Base-by-base conservation (phyloP, 2,329 filamentous ascomycete genomes). In the Pseudocercospora ulei region DNA sequence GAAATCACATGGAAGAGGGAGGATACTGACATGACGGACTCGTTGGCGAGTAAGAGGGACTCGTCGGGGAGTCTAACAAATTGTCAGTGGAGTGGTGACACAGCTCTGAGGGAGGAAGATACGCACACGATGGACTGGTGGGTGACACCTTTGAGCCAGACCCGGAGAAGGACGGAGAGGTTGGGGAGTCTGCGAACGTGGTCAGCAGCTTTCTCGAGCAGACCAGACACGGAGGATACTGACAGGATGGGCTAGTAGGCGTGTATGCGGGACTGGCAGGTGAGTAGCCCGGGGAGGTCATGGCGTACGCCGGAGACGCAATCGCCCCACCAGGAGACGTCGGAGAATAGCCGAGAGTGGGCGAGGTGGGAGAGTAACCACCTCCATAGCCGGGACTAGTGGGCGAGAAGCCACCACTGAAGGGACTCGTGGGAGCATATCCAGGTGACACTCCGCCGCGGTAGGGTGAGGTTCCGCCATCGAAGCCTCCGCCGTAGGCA, bases 381-480 rank as follows among this genome's bases (percentile, higher is more conserved):
- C 40, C 40, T 11, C 22, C 24, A 31, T 61, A 66, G 7, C 62
- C 60, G 33, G 82, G 82, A 20, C 81, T 86, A 4, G 80, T 82
- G 2, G 83, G 82, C 40, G 82, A 86, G 67, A 82, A 87, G 33
- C 54, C 29, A 6, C n/a, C 56, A 41, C 47, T 52, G 41, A 63
- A 64, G 5, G 62, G 62, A 31, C 58, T 62, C 18, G 58, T 56
- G 2, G 64, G 63, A 20, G 62, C 64, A 33, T 60, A 58, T 12
- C 59, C 62, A 31, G 59, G 59, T 30, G 51, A 56, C 52, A 54
- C 56, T 26, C 59, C 59, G 44, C 71, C 73, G 57, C 83, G 38
- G 76, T 82, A 30, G 77, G 82, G 82, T 59, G 80, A 85, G 50
- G 75, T 70, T 44, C 72, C 63, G 42, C 62, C 71, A 23, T 69